Percentiles rank a stretch among this genome's conserved stretches.
Evolutionary conservation across 140 eudicot genomes (phyloP).

Genomic region (Bidens hawaiensis): DNA sequence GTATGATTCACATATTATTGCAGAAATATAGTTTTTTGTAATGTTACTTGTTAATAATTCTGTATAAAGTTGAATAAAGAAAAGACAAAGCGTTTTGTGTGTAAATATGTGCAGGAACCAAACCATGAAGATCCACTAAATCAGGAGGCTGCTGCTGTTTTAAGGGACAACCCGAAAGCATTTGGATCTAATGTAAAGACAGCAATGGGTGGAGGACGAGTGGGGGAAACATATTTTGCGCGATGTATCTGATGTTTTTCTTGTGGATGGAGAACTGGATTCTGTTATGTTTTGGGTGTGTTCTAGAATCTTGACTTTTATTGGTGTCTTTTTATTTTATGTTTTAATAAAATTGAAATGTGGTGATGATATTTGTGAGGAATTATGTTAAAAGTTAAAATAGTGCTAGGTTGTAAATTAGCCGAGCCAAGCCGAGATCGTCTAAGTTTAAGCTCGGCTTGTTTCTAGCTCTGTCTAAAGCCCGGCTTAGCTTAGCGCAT

Average conservation of each 20-base stretch:
- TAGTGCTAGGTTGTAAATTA: too few relatives aligned
- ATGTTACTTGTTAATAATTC: not conserved
- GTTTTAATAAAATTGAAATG: not conserved
- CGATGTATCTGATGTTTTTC: constrained; percentile 33
- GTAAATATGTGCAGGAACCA: constrained; percentile 50
- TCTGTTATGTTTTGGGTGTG: not conserved
- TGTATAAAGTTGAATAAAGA: not conserved
- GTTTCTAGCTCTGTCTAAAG: too few relatives aligned
- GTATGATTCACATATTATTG: constrained; percentile 26
- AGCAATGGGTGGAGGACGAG: constrained; percentile 60
- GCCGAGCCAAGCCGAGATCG: too few relatives aligned
- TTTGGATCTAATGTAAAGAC: constrained; percentile 49
- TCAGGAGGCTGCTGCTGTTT: constrained; percentile 65
- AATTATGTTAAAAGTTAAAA: not conserved
- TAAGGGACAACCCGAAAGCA: constrained; percentile 59
- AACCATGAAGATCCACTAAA: constrained; percentile 75
- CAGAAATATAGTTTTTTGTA: not conserved
- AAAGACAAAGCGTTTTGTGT: not conserved
- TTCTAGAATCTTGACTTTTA: not conserved
- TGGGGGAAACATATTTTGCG: constrained; percentile 42
- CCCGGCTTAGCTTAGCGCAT: too few relatives aligned
- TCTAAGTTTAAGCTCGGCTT: too few relatives aligned
- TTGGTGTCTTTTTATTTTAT: not conserved
- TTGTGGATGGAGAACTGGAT: constrained; percentile 1
- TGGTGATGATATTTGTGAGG: not conserved